phyloP scores from a whole-genome alignment of 768 basidiomycete species.

The Lactarius pseudohatsudake region DNA sequence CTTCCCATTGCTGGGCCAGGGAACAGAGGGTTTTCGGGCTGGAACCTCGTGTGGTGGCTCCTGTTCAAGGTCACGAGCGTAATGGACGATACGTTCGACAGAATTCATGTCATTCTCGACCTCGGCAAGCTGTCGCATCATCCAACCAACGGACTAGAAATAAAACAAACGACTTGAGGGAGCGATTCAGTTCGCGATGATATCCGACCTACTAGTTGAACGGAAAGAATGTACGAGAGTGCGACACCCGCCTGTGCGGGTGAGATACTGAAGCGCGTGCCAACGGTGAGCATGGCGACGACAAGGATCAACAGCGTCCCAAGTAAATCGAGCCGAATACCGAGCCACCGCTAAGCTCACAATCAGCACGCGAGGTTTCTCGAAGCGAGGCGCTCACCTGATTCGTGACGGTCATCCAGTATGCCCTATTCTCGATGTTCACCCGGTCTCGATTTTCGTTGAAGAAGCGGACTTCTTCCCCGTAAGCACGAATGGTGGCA shows the following conservation, averaged over 20 bases:
- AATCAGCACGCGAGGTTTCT: conserved; percentile 30
- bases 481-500: conserved; percentile 86
- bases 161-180: background rate
- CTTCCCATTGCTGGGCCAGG: conserved; percentile 75
- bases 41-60: conserved; percentile 71
- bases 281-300: conserved; percentile 81
- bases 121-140: conserved; percentile 76
- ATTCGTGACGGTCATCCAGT: conserved; percentile 73
- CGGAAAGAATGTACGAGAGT: conserved; percentile 75
- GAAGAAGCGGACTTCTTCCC: conserved; percentile 73
- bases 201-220: conserved; percentile 58
- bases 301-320: conserved; percentile 73
- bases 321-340: conserved; percentile 82
- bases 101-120: conserved; percentile 94
- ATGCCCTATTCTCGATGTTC: conserved; percentile 86
- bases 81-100: conserved; percentile 81
- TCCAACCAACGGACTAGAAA: conserved; percentile 62
- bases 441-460: conserved; percentile 71
- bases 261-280: conserved; percentile 68
- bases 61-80: conserved; percentile 77
- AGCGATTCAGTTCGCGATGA: background rate
- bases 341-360: conserved; percentile 81
- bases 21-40: conserved; percentile 53
- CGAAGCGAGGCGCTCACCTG: too few relatives aligned
- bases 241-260: conserved; percentile 77